Percentiles rank a stretch among this genome's conserved stretches.
Evolutionary conservation across 164 flowering plant species (phyloP).

Genomic region (Magnolia kwangsiensis): DNA sequence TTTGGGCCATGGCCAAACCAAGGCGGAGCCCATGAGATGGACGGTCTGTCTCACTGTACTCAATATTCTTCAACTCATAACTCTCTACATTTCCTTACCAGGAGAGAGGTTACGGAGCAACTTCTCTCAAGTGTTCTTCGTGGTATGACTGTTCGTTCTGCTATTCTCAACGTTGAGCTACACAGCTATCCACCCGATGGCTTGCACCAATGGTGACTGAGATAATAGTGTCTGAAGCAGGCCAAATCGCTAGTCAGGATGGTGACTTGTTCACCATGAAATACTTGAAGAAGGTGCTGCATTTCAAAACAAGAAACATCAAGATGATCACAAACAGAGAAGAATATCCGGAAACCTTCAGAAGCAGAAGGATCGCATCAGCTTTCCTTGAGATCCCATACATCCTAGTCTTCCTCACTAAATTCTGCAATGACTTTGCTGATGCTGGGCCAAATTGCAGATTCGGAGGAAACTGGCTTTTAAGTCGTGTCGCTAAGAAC

Average conservation of each 20-base stretch:
- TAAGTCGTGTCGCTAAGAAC: neutral
- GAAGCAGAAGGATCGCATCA: constrained; percentile 2
- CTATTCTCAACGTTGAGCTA: constrained; percentile 22
- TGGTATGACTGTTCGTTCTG: constrained; percentile 23
- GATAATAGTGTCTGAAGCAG: neutral
- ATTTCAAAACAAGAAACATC: constrained; percentile 11
- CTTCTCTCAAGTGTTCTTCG: constrained; percentile 16
- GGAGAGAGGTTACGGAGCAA: constrained; percentile 18
- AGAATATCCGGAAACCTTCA: constrained; percentile 5
- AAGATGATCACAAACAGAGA: neutral
- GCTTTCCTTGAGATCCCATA: constrained; percentile 18
- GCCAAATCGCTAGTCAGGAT: constrained; percentile 12
- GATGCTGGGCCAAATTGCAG: neutral
- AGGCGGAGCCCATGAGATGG: too few relatives aligned
- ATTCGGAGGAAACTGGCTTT: constrained; percentile 21
- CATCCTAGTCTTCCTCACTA: constrained; percentile 4
- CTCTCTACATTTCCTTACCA: neutral
- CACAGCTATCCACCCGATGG: constrained; percentile 18
- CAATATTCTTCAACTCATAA: too few relatives aligned
- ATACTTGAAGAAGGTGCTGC: constrained; percentile 13
- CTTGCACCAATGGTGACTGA: constrained; percentile 5
- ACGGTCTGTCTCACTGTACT: too few relatives aligned
- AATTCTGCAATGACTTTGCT: constrained; percentile 5
- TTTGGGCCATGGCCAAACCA: too few relatives aligned
- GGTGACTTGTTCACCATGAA: constrained; percentile 6